Evolutionary conservation across 345 rosid species (phyloP).

Genomic region (Hirschfeldia incana): DNA sequence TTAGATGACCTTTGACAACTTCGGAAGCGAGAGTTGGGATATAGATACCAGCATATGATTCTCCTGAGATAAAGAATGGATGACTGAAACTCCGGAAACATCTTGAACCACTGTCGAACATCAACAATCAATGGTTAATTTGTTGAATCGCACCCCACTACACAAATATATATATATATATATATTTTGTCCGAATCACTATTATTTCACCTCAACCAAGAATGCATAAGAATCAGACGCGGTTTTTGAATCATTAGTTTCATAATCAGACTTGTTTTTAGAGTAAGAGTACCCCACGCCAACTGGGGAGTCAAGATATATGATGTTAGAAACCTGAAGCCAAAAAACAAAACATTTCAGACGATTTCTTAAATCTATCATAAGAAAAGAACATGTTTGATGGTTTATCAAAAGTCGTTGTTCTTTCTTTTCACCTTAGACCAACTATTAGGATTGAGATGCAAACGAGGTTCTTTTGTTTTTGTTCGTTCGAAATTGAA

Average conservation of each 20-base stretch:
- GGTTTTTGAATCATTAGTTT: slow-evolving; percentile 63
- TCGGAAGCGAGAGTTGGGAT: slow-evolving; percentile 82
- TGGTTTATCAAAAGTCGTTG: background rate
- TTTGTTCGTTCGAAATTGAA: slow-evolving; percentile 66
- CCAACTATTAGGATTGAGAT: slow-evolving; percentile 84
- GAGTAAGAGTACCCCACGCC: slow-evolving; percentile 1
- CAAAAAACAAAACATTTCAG: background rate
- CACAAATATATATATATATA: background rate
- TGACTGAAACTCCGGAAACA: slow-evolving; percentile 68
- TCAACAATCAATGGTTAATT: background rate
- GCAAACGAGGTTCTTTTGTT: slow-evolving; percentile 49
- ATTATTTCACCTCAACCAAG: slow-evolving; percentile 59
- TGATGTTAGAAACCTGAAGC: background rate
- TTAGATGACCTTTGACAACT: slow-evolving; percentile 61
- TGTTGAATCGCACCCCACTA: background rate
- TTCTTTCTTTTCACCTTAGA: slow-evolving; percentile 62
- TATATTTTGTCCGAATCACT: background rate
- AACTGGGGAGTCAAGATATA: background rate
- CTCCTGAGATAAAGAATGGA: slow-evolving; percentile 83
- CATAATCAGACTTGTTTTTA: slow-evolving; percentile 47
- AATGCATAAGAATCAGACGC: slow-evolving; percentile 70
- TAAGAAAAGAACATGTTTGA: background rate
- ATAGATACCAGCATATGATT: slow-evolving; percentile 84
- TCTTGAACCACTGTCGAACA: slow-evolving; percentile 74
- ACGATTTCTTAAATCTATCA: background rate